Conservation (phyloP, 257 asterid species). For the Solanum tarapatanum region DNA sequence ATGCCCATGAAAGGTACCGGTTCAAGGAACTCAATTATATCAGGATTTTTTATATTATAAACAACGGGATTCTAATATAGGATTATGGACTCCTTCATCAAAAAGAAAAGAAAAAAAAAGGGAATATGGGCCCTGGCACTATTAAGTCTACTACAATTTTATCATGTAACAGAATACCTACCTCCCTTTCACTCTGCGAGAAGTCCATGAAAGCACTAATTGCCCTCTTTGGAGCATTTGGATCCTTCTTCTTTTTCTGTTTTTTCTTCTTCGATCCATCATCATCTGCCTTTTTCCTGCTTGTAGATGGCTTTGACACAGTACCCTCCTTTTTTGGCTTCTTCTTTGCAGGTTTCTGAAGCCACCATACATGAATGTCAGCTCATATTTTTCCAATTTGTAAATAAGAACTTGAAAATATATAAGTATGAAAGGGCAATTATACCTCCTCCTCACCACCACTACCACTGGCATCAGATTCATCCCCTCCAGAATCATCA, state of each 20-base stretch:
- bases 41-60: too few relatives aligned
- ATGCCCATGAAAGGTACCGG: not conserved
- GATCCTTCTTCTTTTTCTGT: constrained; percentile 83
- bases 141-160: too few relatives aligned
- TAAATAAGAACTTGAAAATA: not conserved
- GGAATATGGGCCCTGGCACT: too few relatives aligned
- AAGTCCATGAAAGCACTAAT: constrained; percentile 81
- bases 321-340: constrained; percentile 44
- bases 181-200: constrained; percentile 85
- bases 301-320: constrained; percentile 46
- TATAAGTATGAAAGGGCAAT: not conserved
- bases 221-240: constrained; percentile 92
- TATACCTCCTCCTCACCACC: constrained; percentile 78
- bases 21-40: too few relatives aligned
- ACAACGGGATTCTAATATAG: too few relatives aligned
- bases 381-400: not conserved
- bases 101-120: too few relatives aligned
- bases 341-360: constrained; percentile 49
- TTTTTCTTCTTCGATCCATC: constrained; percentile 70
- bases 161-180: constrained; percentile 9
- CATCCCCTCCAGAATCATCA: constrained; percentile 85
- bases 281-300: constrained; percentile 57
- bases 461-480: constrained; percentile 60
- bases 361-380: constrained; percentile 7
- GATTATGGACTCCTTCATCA: too few relatives aligned